phyloP scores from a whole-genome alignment of 2,329 filamentous ascomycete species.

The Diaporthe sp. region DNA sequence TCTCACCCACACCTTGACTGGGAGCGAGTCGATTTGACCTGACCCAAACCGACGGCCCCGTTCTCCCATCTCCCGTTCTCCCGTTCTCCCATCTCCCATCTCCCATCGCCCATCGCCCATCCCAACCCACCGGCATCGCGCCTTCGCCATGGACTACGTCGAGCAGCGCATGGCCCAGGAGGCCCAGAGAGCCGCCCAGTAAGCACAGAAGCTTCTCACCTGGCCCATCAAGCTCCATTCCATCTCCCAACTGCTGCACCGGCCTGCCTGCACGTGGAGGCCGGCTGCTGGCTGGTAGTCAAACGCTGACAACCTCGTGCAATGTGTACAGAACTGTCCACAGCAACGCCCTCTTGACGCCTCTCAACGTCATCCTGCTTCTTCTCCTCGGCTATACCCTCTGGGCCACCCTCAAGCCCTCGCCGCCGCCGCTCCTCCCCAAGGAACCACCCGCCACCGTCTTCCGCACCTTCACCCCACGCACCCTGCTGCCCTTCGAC shows the following conservation, averaged over 20 bases:
- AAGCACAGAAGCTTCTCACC: too few relatives aligned
- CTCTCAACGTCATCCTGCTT: slow-evolving; percentile 71
- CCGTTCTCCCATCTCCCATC: neutral
- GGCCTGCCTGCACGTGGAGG: neutral
- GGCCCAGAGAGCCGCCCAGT: slow-evolving; percentile 53
- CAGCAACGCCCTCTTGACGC: slow-evolving; percentile 63
- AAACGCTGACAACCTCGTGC: slow-evolving; percentile 26
- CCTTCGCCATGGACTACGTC: slow-evolving; percentile 64
- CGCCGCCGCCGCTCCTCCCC: slow-evolving; percentile 57
- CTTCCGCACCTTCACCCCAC: slow-evolving; percentile 79
- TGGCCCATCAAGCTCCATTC: neutral
- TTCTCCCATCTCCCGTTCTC: neutral
- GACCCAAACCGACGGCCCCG: neutral
- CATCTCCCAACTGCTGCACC: neutral
- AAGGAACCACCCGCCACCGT: slow-evolving; percentile 67
- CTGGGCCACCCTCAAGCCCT: slow-evolving; percentile 65
- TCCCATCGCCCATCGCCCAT: neutral
- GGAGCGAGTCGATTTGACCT: neutral
- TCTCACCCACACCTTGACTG: neutral
- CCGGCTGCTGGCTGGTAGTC: slow-evolving; percentile 3
- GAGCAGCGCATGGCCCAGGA: slow-evolving; percentile 65
- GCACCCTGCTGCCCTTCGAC: slow-evolving; percentile 86
- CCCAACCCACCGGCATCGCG: too few relatives aligned
- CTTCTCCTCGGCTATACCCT: slow-evolving; percentile 66
- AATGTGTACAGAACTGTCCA: slow-evolving; percentile 1